These are phyloP conservation scores for Ceratocystiopsis brevicomis DNA, from an alignment of 2,329 filamentous ascomycete genomes.

Conservation along the genomic window DNA sequence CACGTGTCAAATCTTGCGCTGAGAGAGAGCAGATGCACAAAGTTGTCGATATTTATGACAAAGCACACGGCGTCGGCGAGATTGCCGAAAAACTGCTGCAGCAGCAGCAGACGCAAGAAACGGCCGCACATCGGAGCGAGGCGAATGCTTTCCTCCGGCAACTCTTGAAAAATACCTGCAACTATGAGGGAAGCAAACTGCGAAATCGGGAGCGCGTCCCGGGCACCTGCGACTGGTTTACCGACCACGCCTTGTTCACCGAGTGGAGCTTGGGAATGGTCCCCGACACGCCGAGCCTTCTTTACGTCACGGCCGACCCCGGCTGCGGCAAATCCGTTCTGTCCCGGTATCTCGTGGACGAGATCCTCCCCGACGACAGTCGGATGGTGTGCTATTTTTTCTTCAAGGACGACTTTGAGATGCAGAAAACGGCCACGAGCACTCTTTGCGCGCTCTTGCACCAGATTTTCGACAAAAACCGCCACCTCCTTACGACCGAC, in stretches of 20 bases:
- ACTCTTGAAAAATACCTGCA: neutral
- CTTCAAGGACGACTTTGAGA: conserved; percentile 5
- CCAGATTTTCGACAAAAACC: conserved; percentile 1
- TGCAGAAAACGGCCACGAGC: neutral
- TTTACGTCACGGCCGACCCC: neutral
- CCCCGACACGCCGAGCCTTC: neutral
- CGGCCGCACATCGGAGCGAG: neutral
- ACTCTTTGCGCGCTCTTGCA: conserved; percentile 3
- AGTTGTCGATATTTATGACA: neutral
- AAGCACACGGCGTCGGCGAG: neutral
- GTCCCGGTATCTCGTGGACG: neutral
- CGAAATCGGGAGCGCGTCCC: neutral
- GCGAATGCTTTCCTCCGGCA: neutral
- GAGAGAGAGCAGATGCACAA: neutral
- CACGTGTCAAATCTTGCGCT: neutral
- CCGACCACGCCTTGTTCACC: neutral
- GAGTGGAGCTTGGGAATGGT: neutral
- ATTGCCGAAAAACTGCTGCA: neutral
- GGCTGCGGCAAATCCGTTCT: neutral
- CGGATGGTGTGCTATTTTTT: conserved; percentile 3
- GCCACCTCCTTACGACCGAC: neutral
- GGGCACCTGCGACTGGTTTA: neutral
- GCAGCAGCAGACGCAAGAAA: neutral
- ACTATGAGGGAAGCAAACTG: neutral
- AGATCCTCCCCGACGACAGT: neutral